Evolutionary conservation across 108 stramenopile genomes (phyloP).

Genomic region (Stephanodiscus minutulus): DNA sequence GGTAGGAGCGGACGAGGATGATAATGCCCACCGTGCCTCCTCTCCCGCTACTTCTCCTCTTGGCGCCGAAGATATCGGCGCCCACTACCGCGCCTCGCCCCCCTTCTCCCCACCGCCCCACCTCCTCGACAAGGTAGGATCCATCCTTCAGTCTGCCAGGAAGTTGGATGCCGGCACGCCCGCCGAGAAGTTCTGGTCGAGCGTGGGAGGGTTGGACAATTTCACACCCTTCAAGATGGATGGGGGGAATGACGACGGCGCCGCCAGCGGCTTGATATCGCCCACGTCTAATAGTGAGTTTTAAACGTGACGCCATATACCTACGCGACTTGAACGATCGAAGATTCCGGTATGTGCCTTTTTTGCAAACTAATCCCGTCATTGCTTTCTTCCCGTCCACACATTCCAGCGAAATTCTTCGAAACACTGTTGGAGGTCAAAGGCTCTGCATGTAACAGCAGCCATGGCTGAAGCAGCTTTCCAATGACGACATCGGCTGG

Average conservation of each 20-base stretch:
- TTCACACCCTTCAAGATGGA: slow-evolving; percentile 27
- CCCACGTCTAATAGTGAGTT: slow-evolving; percentile 40
- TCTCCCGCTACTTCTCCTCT: no score
- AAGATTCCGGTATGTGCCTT: no score
- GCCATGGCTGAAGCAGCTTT: neutral
- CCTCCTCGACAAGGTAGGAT: slow-evolving; percentile 26
- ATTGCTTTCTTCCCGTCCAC: neutral
- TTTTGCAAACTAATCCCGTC: neutral
- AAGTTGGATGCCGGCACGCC: slow-evolving; percentile 28
- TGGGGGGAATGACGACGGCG: slow-evolving; percentile 1
- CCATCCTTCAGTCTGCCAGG: slow-evolving; percentile 7
- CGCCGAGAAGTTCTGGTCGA: slow-evolving; percentile 30
- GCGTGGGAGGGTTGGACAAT: slow-evolving; percentile 31
- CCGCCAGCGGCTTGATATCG: slow-evolving; percentile 23
- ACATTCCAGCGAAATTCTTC: slow-evolving; percentile 18
- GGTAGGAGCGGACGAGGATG: neutral
- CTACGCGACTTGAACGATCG: neutral
- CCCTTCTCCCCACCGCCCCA: slow-evolving; percentile 24
- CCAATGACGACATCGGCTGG: neutral
- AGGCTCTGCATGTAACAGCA: slow-evolving; percentile 7
- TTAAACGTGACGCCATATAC: neutral
- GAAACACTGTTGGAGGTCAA: slow-evolving; percentile 28
- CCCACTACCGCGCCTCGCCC: slow-evolving; percentile 15
- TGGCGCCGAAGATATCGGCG: no score
- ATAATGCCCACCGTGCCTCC: neutral